phyloP scores from a whole-genome alignment of 2,329 filamentous ascomycete genomes.

The Curvularia sp. region DNA sequence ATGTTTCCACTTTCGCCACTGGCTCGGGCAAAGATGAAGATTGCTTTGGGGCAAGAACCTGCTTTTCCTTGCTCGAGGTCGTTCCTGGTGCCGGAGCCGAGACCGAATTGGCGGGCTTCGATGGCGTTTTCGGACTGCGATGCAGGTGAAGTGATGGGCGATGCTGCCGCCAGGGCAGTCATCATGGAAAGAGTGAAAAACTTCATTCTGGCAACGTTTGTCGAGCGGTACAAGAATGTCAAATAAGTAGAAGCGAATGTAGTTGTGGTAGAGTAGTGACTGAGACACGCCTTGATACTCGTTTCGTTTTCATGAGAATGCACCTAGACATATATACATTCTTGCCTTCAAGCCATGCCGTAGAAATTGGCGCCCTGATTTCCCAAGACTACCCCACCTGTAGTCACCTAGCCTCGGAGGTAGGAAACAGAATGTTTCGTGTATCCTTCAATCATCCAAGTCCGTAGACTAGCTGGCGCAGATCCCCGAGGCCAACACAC shows the following conservation, averaged over 20 bases:
- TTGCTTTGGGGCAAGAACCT: conserved; percentile 33
- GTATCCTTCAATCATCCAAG: neutral
- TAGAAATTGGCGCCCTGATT: neutral
- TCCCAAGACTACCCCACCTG: neutral
- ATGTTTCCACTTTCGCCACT: conserved; percentile 38
- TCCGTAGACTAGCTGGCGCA: neutral
- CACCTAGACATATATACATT: neutral
- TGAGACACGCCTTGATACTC: neutral
- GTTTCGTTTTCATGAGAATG: neutral
- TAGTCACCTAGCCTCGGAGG: conserved; percentile 2
- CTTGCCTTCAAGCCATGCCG: neutral
- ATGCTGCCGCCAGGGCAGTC: conserved; percentile 19
- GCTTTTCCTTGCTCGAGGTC: conserved; percentile 35
- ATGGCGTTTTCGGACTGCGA: conserved; percentile 17
- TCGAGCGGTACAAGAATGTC: neutral
- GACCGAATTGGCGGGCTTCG: conserved; percentile 25
- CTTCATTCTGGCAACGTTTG: conserved; percentile 30
- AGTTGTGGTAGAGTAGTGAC: neutral
- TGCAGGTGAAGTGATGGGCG: conserved; percentile 21
- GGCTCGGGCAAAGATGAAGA: conserved; percentile 41
- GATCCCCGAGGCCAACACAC: neutral
- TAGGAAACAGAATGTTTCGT: conserved; percentile 1
- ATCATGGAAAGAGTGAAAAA: conserved; percentile 26
- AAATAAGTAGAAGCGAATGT: neutral
- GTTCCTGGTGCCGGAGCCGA: conserved; percentile 19